Evolutionary conservation across 192 early-diverging fungal genomes (phyloP), one percentile per base, ranked within the genome.

Genomic region (Irineochytrium annulatum): DNA sequence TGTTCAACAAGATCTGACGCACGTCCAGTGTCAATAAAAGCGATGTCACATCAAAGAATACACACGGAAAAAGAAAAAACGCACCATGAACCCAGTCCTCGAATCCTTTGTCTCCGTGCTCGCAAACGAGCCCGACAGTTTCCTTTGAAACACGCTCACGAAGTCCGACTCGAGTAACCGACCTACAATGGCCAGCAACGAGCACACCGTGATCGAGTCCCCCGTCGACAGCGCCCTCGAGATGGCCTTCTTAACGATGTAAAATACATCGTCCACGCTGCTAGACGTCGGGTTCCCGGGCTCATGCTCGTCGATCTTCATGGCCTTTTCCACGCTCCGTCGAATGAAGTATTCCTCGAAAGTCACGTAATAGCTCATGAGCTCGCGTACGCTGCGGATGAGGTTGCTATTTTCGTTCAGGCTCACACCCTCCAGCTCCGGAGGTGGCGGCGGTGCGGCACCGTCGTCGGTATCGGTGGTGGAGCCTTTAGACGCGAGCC

Each of bases 181-280:
- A 20, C 87, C 78, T 2, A 87, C 73, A 20, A 76, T 70, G 51
- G 87, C 87, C 52, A 90, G 72, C 26, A 93, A 77, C 0, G 88
- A 81, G 3, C 82, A 82, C 2, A 94, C 62, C 0, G 83, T 77
- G 19, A 88, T 75, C 16, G 86, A 65, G 57, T 90, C 83, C 35
- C 82, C 76, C 0, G 91, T 90, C n/a, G 85, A 71, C 0, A 96
- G 67, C 0, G 85, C 80, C 48, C 92, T 81, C 30, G 78, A 77
- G 4, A 91, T 67, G 3, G 84, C 81, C 24, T 86, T 88, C 57
- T 89, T 88, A 22, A 91, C 68, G 35, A 99, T 88, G 68, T 90
- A 99, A 67, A 97, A 96, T 5, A 94, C 82, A 60, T 99, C 96
- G 41, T 92, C 96, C 8, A 97, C 94, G 59, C 88, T 84, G 4